phyloP scores from a whole-genome alignment of 2,329 filamentous ascomycete species.

The Aspergillus floridensis region DNA sequence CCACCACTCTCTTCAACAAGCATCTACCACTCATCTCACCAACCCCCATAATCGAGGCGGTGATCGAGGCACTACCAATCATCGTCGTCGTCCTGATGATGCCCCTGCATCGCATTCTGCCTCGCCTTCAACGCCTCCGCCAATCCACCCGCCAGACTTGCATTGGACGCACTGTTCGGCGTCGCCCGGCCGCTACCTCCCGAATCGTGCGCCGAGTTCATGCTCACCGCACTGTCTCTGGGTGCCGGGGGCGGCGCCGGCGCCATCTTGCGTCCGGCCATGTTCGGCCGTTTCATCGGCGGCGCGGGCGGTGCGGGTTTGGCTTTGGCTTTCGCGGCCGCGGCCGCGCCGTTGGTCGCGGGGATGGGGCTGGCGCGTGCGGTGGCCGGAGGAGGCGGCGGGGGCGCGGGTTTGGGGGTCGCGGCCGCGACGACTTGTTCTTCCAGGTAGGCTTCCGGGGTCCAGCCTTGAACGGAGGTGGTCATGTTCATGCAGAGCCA shows the following conservation, averaged over 20 bases:
- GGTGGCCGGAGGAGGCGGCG: conserved; percentile 47
- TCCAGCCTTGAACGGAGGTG: conserved; percentile 78
- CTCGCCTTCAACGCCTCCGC: conserved; percentile 75
- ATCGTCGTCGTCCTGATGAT: conserved; percentile 67
- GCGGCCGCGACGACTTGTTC: conserved; percentile 58
- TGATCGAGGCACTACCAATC: background rate
- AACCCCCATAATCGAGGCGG: too few species aligned
- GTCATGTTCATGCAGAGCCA: conserved; percentile 80
- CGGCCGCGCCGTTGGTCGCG: conserved; percentile 51
- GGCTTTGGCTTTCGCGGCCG: conserved; percentile 48
- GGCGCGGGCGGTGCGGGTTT: conserved; percentile 75
- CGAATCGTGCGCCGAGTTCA: conserved; percentile 48
- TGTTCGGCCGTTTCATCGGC: conserved; percentile 74
- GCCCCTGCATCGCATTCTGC: conserved; percentile 72
- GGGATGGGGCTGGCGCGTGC: conserved; percentile 60
- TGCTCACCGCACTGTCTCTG: conserved; percentile 61
- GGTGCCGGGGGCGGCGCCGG: conserved; percentile 64
- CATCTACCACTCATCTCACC: too few species aligned
- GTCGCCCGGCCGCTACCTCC: conserved; percentile 67
- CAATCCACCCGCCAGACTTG: conserved; percentile 69
- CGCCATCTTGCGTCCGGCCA: conserved; percentile 66
- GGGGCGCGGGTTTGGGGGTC: conserved; percentile 57
- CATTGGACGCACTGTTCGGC: conserved; percentile 55
- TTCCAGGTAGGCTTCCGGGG: conserved; percentile 90
- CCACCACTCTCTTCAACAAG: too few species aligned